A percentile compares a stretch with the other conserved stretches of the same genome.
Evolutionary conservation across 139 green algal species (phyloP).

Genomic region (Astrephomene gubernaculifera): DNA sequence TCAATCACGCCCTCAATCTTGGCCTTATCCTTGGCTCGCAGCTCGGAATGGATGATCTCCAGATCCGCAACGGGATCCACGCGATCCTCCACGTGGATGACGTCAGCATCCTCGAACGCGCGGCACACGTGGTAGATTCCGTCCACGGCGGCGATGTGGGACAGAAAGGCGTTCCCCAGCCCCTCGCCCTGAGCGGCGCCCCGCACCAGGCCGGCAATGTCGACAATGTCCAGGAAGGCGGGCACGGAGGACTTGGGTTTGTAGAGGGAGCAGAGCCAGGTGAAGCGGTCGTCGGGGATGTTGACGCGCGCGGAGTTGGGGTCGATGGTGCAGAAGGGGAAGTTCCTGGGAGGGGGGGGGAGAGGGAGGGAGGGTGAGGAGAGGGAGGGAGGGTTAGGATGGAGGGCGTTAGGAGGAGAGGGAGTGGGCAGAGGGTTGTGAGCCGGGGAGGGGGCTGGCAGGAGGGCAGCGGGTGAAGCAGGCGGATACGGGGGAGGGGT

Average conservation of each 20-base stretch:
- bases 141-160: conserved; percentile 95
- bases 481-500: not conserved
- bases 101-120: conserved; percentile 93
- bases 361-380: not conserved
- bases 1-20: conserved; percentile 59
- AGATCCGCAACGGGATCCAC: conserved; percentile 97
- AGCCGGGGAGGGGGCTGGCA: not conserved
- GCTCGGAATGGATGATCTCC: conserved; percentile 92
- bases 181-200: conserved; percentile 83
- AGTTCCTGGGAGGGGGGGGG: conserved; percentile 35
- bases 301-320: conserved; percentile 94
- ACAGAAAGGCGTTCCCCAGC: conserved; percentile 98
- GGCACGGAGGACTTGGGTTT: conserved; percentile 71
- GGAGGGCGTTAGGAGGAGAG: not conserved
- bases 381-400: not conserved
- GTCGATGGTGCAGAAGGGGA: conserved; percentile 95
- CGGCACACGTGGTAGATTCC: conserved; percentile 98
- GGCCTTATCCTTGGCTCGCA: conserved; percentile 26
- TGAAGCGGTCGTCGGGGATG: conserved; percentile 97
- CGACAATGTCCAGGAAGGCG: conserved; percentile 94
- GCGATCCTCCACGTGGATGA: conserved; percentile 85
- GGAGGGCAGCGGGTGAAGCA: not conserved
- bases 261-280: conserved; percentile 57
- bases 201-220: conserved; percentile 97
- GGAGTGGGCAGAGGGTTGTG: not conserved